A percentile compares a stretch with the other conserved stretches of the same genome.
Evolutionary conservation across 169 alveolate species (phyloP).

Genomic region (Cryptosporidium parvum): DNA sequence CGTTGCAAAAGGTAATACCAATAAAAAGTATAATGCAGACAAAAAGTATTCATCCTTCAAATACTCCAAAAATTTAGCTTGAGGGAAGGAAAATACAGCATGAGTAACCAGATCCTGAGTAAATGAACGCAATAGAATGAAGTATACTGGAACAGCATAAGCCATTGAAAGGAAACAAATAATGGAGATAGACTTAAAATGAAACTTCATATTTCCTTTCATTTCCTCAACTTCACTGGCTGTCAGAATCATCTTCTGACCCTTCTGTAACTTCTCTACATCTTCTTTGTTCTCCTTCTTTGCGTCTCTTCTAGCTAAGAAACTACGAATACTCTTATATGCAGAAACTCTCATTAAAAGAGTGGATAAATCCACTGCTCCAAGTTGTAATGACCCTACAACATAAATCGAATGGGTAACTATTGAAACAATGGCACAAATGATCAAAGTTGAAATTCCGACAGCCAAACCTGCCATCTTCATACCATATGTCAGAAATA

Average conservation of each 20-base stretch:
- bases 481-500: conserved; percentile 74
- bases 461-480: conserved; percentile 72
- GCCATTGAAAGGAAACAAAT: conserved; percentile 75
- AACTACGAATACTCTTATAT: conserved; percentile 20
- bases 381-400: conserved; percentile 58
- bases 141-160: conserved; percentile 72
- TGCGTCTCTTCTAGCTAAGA: conserved; percentile 20
- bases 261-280: conserved; percentile 14
- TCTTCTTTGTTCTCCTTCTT: not conserved
- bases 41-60: conserved; percentile 48
- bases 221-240: conserved; percentile 49
- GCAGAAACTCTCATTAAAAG: conserved; percentile 55
- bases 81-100: conserved; percentile 49
- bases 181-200: conserved; percentile 64
- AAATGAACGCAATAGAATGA: conserved; percentile 52
- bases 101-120: conserved; percentile 63
- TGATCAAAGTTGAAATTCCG: conserved; percentile 61
- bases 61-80: conserved; percentile 17
- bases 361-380: conserved; percentile 74
- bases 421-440: conserved; percentile 52
- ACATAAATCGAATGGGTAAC: conserved; percentile 70
- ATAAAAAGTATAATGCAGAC: conserved; percentile 32
- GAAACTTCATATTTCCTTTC: conserved; percentile 57
- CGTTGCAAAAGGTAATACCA: conserved; percentile 58
- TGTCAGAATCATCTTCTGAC: conserved; percentile 26